Base-by-base conservation (phyloP, 306 rosid genomes). In the Acacia acuminata region DNA sequence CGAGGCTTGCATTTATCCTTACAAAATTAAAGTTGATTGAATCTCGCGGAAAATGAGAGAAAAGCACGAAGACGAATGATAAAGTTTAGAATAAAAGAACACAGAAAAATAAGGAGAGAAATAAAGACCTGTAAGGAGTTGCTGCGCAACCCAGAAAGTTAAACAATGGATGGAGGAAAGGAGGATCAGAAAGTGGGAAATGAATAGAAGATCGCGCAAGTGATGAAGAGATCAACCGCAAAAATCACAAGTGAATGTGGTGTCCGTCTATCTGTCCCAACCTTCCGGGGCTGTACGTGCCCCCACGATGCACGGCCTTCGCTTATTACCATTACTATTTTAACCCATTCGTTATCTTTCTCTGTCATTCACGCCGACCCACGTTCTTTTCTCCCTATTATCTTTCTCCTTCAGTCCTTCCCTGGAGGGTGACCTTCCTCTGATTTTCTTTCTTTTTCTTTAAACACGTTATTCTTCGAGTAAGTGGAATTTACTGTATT, bases 231-330 rank as follows among this genome's bases (percentile, higher is more conserved):
- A 16, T 19, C 3, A 19, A 64, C 73, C 77, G 25, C 70, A 27
- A 27, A 74, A 73, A 79, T 40, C 36, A 80, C 63, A 73, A 16
- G 4, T 36, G 38, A 71, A 3, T 3, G 36, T 19, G 20, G 53
- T 47, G 53, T 47, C 53, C n/a, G 0, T 51, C 58, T 17, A 17
- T 45, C 22, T 63, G 79, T 22, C 67, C 79, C 84, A 81, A 65
- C 75, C 45, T 75, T 82, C 48, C 64, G 64, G 71, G 69, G 84
- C 45, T 42, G 48, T 81, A 71, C 82, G 82, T 77, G 82, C 19
- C 12, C 47, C 27, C 20, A 27, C 7, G 38, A 27, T 25, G 69
- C 69, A 81, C 66, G 7, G 24, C 24, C 53, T 73, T 82, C 27
- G 75, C 79, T 60, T 40, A 0, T 75, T 85, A 40, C 81, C 69